Evolutionary conservation across 2,329 filamentous ascomycete species (phyloP).

Genomic region (Podosphaera xanthii): DNA sequence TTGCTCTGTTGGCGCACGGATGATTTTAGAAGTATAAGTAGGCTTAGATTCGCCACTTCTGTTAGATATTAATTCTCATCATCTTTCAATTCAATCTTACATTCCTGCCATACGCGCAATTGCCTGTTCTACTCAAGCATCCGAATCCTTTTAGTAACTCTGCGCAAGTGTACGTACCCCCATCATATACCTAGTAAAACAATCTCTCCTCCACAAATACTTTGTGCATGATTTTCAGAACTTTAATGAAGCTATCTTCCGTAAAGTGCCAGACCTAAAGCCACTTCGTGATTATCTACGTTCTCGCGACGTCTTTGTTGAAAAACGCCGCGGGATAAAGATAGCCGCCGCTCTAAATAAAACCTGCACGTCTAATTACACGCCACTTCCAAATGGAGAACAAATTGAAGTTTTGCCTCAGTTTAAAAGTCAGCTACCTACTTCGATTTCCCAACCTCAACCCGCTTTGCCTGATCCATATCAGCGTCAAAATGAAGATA

Average conservation of each 20-base stretch:
- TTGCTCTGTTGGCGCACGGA: too few species aligned
- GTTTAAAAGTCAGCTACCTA: not conserved
- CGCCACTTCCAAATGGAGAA: not conserved
- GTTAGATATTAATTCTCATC: too few species aligned
- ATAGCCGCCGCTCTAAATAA: not conserved
- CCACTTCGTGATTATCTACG: not conserved
- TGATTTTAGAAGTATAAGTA: too few species aligned
- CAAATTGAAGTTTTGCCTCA: not conserved
- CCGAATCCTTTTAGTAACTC: too few species aligned
- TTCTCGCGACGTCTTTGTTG: not conserved
- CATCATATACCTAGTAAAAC: too few species aligned
- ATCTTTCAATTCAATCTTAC: too few species aligned
- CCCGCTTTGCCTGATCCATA: not conserved
- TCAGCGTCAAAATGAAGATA: not conserved
- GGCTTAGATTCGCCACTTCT: too few species aligned
- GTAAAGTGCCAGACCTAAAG: not conserved
- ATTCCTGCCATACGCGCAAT: too few species aligned
- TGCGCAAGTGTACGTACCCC: too few species aligned
- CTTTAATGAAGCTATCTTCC: not conserved
- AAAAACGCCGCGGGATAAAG: not conserved
- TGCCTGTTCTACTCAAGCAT: too few species aligned
- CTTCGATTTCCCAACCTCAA: constrained; percentile 11
- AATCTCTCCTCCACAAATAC: not conserved
- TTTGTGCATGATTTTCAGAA: not conserved
- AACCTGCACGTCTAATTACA: not conserved